A percentile compares a stretch with the other conserved stretches of the same genome.
phyloP scores from a whole-genome alignment of 1,139 yeast genomes.

The Magnusiomyces paraingens region DNA sequence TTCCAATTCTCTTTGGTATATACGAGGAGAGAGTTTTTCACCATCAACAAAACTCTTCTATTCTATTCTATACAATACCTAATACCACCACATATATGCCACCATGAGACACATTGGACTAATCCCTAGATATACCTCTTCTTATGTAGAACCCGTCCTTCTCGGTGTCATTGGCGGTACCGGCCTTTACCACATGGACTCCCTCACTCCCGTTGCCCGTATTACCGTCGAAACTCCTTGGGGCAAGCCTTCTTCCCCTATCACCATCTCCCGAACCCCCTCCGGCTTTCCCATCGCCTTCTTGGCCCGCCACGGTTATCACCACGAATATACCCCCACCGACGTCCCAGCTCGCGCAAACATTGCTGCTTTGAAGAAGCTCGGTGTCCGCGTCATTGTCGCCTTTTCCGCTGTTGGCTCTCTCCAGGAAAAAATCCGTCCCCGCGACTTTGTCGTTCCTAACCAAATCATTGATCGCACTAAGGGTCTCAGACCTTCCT shows the following conservation, averaged over 20 bases:
- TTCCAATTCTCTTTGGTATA: background rate
- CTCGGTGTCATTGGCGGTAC: constrained; percentile 96
- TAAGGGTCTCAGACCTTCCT: constrained; percentile 84
- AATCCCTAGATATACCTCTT: background rate
- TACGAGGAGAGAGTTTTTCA: too few relatives aligned
- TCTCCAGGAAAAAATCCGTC: constrained; percentile 77
- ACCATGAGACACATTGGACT: constrained; percentile 4
- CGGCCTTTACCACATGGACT: constrained; percentile 84
- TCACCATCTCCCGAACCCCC: constrained; percentile 72
- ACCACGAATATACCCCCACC: constrained; percentile 83
- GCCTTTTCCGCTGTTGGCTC: constrained; percentile 98
- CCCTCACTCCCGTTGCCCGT: constrained; percentile 78
- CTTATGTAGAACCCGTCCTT: constrained; percentile 48
- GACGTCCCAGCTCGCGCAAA: constrained; percentile 93
- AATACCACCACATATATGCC: background rate
- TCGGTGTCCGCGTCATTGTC: constrained; percentile 81
- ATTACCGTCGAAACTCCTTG: constrained; percentile 84
- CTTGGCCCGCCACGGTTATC: constrained; percentile 87
- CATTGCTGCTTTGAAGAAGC: constrained; percentile 84
- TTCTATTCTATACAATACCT: background rate
- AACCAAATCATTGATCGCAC: constrained; percentile 96
- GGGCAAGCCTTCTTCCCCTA: constrained; percentile 94
- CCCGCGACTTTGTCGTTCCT: constrained; percentile 92
- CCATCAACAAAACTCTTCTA: background rate
- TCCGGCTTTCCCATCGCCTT: constrained; percentile 86